Evolutionary conservation across 2,329 filamentous ascomycete genomes (phyloP).

Genomic region (Dactylellina sp.): DNA sequence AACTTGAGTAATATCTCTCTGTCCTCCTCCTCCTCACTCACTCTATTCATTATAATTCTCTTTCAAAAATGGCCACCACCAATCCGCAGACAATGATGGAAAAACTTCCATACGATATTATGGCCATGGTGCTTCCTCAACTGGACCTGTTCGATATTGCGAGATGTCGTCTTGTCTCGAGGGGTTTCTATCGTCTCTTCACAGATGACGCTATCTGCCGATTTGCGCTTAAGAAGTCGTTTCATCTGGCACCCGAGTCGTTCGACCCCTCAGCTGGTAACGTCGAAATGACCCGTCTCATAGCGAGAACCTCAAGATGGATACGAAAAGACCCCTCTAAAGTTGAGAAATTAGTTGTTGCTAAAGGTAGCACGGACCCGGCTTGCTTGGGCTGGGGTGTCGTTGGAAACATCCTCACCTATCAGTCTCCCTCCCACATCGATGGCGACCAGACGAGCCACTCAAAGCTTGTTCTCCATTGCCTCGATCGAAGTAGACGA

Average conservation of each 20-base stretch:
- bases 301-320: constrained; percentile 52
- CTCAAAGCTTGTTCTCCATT: constrained; percentile 39
- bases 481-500: constrained; percentile 25
- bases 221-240: constrained; percentile 47
- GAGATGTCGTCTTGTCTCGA: constrained; percentile 49
- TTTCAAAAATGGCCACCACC: constrained; percentile 17
- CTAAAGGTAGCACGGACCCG: constrained; percentile 40
- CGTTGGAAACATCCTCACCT: constrained; percentile 39
- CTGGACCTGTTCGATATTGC: constrained; percentile 54
- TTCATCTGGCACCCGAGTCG: constrained; percentile 44
- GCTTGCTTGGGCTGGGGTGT: constrained; percentile 44
- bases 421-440: constrained; percentile 50
- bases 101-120: constrained; percentile 38
- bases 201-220: constrained; percentile 49
- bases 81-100: constrained; percentile 25
- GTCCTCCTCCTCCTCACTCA: constrained; percentile 2
- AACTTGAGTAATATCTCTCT: not conserved
- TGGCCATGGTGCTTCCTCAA: constrained; percentile 32
- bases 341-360: constrained; percentile 41
- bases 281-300: constrained; percentile 50
- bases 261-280: constrained; percentile 26
- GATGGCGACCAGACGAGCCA: constrained; percentile 33
- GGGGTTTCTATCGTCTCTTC: constrained; percentile 48
- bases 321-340: constrained; percentile 49
- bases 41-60: not conserved